Percentiles rank a stretch among this genome's conserved stretches.
Conservation (phyloP, 1,284 basidiomycete genomes). For the Kwoniella shivajii region DNA sequence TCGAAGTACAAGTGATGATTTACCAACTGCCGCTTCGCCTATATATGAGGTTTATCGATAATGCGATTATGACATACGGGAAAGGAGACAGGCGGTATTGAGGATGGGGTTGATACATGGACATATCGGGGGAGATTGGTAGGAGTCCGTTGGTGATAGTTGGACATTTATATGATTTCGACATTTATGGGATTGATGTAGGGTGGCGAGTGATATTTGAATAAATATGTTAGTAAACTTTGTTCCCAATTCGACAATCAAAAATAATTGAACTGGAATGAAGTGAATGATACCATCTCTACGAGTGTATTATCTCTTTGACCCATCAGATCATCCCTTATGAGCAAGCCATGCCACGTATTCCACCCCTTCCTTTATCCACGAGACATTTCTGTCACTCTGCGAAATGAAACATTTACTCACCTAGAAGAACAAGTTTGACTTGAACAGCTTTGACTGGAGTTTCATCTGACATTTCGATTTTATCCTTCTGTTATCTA, state of each 20-base stretch:
- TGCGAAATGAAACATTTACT: too few species aligned
- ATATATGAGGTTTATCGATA: too few species aligned
- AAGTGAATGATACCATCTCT: too few species aligned
- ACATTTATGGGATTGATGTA: neutral
- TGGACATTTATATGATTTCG: neutral
- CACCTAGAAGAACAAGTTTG: conserved; percentile 83
- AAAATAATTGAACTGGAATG: too few species aligned
- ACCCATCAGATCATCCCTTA: too few species aligned
- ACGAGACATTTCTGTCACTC: too few species aligned
- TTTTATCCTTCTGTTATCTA: conserved; percentile 4
- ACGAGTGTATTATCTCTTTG: too few species aligned
- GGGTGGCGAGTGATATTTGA: neutral
- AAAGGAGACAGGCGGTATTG: neutral
- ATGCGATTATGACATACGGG: conserved; percentile 12
- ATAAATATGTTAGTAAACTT: too few species aligned
- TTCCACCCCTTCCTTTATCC: neutral
- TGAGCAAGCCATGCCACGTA: too few species aligned
- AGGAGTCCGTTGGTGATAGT: neutral
- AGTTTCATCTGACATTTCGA: conserved; percentile 45
- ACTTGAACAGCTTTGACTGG: conserved; percentile 84
- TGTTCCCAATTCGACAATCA: too few species aligned
- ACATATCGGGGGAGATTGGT: neutral
- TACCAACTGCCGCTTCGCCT: conserved; percentile 99
- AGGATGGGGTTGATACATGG: too few species aligned
- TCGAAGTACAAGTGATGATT: conserved; percentile 97